phyloP scores from a whole-genome alignment of 169 alveolate genomes.

The Prorocentrum cordatum region DNA sequence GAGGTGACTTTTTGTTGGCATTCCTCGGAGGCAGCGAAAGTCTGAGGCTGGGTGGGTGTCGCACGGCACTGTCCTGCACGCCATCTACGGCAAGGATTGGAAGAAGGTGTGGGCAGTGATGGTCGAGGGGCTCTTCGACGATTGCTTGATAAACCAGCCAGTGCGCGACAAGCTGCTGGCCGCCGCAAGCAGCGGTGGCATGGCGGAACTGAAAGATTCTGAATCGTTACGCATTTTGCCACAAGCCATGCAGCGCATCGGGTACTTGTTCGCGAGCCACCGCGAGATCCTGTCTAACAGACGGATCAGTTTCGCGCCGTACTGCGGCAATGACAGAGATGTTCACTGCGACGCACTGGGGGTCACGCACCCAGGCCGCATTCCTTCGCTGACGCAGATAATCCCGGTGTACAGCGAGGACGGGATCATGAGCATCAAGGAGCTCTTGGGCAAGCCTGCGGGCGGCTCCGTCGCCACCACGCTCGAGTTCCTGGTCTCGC shows the following conservation, averaged over 20 bases:
- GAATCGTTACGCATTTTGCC: conserved; percentile 17
- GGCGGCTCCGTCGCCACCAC: conserved; percentile 35
- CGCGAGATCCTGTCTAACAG: conserved; percentile 13
- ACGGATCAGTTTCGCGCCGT: conserved; percentile 52
- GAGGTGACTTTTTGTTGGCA: too few relatives aligned
- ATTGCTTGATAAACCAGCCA: conserved; percentile 19
- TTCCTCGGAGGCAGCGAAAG: too few relatives aligned
- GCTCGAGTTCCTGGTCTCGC: conserved; percentile 56
- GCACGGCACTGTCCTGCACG: conserved; percentile 38
- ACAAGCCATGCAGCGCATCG: conserved; percentile 24
- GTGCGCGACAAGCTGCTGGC: conserved; percentile 1
- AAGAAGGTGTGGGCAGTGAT: conserved; percentile 46
- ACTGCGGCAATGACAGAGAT: background rate
- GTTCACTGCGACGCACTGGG: conserved; percentile 16
- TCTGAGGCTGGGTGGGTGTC: conserved; percentile 52
- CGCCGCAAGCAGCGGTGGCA: conserved; percentile 51
- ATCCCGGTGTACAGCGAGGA: conserved; percentile 57
- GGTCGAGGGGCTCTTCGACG: conserved; percentile 46
- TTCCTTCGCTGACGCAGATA: conserved; percentile 48
- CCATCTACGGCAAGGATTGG: conserved; percentile 48
- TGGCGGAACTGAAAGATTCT: conserved; percentile 5
- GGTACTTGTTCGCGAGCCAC: conserved; percentile 23
- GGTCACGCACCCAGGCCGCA: conserved; percentile 38
- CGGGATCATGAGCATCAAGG: conserved; percentile 42
- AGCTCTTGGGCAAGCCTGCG: conserved; percentile 37